Evolutionary conservation across 1,284 basidiomycete genomes (phyloP).

Genomic region (Rhodotorula sp.): DNA sequence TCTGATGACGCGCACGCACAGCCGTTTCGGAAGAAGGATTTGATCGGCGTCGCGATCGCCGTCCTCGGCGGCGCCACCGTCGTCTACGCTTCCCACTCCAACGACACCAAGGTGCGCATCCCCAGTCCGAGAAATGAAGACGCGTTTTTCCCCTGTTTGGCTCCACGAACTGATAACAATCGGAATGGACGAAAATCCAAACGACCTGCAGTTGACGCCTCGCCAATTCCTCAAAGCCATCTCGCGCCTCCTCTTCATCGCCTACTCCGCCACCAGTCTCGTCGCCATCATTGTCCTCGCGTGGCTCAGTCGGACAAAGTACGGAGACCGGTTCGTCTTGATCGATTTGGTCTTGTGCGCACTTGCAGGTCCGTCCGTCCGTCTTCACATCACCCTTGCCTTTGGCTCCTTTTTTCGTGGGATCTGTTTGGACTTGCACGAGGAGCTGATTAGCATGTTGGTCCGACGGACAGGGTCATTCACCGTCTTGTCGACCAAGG

Average conservation of each 20-base stretch:
- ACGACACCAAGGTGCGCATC: constrained; percentile 64
- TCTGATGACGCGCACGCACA: no score
- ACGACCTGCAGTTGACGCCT: constrained; percentile 62
- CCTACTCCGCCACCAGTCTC: constrained; percentile 67
- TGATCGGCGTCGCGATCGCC: constrained; percentile 80
- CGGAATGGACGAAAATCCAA: no score
- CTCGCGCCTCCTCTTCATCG: constrained; percentile 65
- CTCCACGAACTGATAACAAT: no score
- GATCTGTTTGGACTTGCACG: background rate
- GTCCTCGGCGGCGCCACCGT: constrained; percentile 84
- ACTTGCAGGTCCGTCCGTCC: constrained; percentile 64
- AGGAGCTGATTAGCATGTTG: background rate
- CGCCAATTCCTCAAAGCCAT: constrained; percentile 69
- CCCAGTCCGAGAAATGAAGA: no score
- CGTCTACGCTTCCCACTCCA: constrained; percentile 74
- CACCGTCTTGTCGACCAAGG: constrained; percentile 92
- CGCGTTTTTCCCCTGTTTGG: no score
- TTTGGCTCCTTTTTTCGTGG: no score
- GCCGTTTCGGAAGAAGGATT: constrained; percentile 60
- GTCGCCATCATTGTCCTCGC: constrained; percentile 46
- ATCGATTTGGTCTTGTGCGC: constrained; percentile 87
- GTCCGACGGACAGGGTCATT: constrained; percentile 67
- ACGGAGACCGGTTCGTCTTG: constrained; percentile 69
- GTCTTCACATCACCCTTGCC: background rate
- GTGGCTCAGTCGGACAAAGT: constrained; percentile 58